Conservation (phyloP, 2,329 filamentous ascomycete genomes). For the Basipetospora chlamydospora region DNA sequence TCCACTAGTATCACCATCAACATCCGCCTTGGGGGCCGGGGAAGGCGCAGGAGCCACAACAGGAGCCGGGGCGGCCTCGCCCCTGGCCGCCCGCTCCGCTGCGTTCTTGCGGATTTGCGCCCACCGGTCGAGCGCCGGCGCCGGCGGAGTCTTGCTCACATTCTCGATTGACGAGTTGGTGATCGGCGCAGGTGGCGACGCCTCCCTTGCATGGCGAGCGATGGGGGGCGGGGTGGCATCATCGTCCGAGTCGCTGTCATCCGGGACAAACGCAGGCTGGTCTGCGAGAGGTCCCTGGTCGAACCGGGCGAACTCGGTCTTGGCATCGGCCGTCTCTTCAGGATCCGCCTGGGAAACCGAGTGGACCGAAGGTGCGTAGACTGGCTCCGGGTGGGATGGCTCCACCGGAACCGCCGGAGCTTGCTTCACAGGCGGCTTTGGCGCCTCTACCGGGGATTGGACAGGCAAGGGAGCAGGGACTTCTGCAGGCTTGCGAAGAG, state of each 20-base stretch:
- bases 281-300: constrained; percentile 81
- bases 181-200: constrained; percentile 12
- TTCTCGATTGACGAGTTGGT: constrained; percentile 14
- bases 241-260: constrained; percentile 32
- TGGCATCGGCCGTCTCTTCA: constrained; percentile 42
- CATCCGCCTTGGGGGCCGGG: constrained; percentile 23
- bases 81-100: constrained; percentile 57
- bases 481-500: constrained; percentile 12
- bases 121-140: constrained; percentile 60
- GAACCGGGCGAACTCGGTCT: constrained; percentile 51
- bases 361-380: constrained; percentile 29
- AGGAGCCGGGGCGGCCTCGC: constrained; percentile 46
- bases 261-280: constrained; percentile 69
- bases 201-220: constrained; percentile 22
- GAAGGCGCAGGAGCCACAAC: constrained; percentile 29
- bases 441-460: neutral
- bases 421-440: constrained; percentile 5
- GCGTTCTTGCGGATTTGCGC: constrained; percentile 93
- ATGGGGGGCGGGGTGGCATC: constrained; percentile 38
- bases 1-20: constrained; percentile 79
- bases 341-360: constrained; percentile 45
- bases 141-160: constrained; percentile 20
- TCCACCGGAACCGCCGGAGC: constrained; percentile 7
- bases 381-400: constrained; percentile 15
- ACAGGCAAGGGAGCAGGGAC: constrained; percentile 11